Percentiles rank a stretch among this genome's conserved stretches.
Evolutionary conservation across 2,329 filamentous ascomycete species (phyloP).

Genomic region (Teratosphaeria gauchensis): DNA sequence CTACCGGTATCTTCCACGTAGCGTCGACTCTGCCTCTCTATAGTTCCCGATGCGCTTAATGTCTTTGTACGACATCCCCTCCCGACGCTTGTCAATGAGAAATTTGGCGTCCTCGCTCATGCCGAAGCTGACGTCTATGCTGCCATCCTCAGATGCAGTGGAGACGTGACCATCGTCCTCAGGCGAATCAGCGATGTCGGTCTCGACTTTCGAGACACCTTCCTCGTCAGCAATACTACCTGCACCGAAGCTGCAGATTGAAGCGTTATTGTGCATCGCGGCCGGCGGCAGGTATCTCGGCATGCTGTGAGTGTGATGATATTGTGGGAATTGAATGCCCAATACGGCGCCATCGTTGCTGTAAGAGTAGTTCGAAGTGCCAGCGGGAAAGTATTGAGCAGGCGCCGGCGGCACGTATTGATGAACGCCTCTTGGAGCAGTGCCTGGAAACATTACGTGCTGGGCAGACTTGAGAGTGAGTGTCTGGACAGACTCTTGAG

Average conservation of each 20-base stretch:
- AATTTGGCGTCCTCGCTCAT: background rate
- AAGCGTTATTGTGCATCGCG: background rate
- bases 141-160: background rate
- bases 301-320: background rate
- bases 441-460: background rate
- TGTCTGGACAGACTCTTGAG: background rate
- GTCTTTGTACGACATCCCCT: slow-evolving; percentile 55
- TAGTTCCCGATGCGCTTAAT: slow-evolving; percentile 50
- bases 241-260: background rate
- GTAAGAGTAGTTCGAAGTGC: background rate
- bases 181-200: background rate
- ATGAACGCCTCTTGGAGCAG: background rate
- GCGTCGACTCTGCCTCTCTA: slow-evolving; percentile 58
- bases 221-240: background rate
- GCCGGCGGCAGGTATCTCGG: background rate
- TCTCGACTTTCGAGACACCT: background rate
- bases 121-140: background rate
- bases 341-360: background rate
- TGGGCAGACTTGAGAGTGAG: background rate
- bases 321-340: background rate
- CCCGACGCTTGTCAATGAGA: slow-evolving; percentile 45
- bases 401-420: background rate
- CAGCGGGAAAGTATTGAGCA: background rate
- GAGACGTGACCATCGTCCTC: background rate
- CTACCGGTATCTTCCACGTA: slow-evolving; percentile 55